Conservation (phyloP, 306 rosid genomes). For the Prunus fruticosa region DNA sequence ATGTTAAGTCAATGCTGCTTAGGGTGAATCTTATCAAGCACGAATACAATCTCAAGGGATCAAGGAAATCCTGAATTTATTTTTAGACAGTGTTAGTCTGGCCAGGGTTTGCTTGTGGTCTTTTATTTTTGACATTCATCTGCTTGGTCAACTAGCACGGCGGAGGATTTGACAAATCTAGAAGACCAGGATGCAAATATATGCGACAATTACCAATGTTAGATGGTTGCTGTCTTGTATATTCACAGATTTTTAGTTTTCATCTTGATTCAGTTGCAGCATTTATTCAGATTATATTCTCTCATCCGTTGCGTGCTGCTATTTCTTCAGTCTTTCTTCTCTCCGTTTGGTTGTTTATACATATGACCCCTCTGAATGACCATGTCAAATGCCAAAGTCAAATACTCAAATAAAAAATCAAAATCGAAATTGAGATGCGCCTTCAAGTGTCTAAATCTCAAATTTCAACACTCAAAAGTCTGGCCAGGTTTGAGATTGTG, state of each 20-base stretch:
- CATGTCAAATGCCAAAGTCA: no score
- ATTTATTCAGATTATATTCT: not conserved
- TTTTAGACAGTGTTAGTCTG: constrained; percentile 19
- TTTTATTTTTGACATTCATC: constrained; percentile 11
- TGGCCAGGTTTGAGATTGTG: no score
- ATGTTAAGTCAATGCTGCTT: constrained; percentile 83
- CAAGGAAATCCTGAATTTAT: constrained; percentile 60
- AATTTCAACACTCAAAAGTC: no score
- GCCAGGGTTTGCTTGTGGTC: constrained; percentile 6
- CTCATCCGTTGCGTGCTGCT: not conserved
- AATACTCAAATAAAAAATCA: no score
- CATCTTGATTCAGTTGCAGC: constrained; percentile 20
- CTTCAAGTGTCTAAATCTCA: no score
- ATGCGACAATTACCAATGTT: constrained; percentile 26
- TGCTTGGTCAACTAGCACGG: constrained; percentile 16
- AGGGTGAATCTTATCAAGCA: constrained; percentile 90
- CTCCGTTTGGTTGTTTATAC: not conserved
- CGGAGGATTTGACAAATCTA: constrained; percentile 28
- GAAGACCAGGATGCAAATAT: constrained; percentile 29
- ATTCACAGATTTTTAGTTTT: constrained; percentile 26
- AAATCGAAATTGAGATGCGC: no score
- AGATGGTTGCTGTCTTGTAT: constrained; percentile 42
- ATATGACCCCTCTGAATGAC: no score
- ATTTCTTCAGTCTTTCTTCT: not conserved
- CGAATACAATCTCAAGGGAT: constrained; percentile 58